Evolutionary conservation across 73 alveolate genomes (phyloP).

Genomic region (Stentor roeselii): DNA sequence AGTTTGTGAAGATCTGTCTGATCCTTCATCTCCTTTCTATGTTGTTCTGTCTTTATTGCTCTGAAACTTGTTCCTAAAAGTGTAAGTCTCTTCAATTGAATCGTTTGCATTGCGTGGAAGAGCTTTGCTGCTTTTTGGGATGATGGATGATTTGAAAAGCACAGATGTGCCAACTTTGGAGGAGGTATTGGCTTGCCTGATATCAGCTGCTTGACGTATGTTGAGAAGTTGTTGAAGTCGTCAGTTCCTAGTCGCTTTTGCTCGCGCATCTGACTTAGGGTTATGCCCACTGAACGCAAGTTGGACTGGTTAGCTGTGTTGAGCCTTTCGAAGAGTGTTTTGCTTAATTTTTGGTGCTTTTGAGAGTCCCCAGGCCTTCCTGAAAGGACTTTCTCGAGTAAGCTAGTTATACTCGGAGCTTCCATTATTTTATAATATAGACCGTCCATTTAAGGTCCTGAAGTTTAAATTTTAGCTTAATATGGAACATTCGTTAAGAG

Average conservation of each 20-base stretch:
- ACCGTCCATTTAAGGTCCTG: conserved; percentile 11
- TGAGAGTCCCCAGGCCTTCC: conserved; percentile 1
- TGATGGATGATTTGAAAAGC: background rate
- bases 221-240: background rate
- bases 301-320: no score
- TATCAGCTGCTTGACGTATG: background rate
- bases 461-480: no score
- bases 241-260: background rate
- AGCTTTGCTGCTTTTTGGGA: background rate
- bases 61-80: background rate
- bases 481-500: no score
- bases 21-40: background rate
- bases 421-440: background rate
- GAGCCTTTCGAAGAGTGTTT: background rate
- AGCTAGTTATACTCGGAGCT: background rate
- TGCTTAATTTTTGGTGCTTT: background rate
- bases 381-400: background rate
- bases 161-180: background rate
- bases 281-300: background rate
- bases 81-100: background rate
- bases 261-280: background rate
- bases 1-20: background rate
- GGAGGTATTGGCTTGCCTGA: background rate
- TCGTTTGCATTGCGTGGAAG: conserved; percentile 8
- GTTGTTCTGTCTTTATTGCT: background rate